Evolutionary conservation across 192 early-diverging fungal species (phyloP), one percentile per base, ranked within the genome.

Genomic region (Lunasporangiospora selenospora): DNA sequence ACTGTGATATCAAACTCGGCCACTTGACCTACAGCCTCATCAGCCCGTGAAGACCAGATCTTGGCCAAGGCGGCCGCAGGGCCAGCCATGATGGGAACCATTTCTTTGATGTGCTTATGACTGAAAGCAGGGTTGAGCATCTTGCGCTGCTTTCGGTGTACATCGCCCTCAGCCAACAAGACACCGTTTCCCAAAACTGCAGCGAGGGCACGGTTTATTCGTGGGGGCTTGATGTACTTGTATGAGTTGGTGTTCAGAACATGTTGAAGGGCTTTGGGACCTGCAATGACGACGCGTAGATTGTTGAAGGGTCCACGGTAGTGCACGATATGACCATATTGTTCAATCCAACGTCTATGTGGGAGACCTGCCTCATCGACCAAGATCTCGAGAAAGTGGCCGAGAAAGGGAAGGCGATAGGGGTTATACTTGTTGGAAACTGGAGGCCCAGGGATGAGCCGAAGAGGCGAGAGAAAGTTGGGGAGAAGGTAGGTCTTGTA

Each of bases 121-220:
- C 58, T 56, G 32, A 87, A 87, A 12, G 82, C 80, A 5, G 85
- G 85, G 51, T 84, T 84, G 11, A 87, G 42, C 78, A 85, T 77
- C 50, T 84, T 85, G 31, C 85, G 75, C 43, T 87, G 85, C 30
- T 59, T 60, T 41, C 48, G 53, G 59, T 87, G 85, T 6, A 26
- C 76, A 38, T 67, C 76, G 1, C 85, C 85, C 48, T 87, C 85
- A 4, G 80, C 70, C 8, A 87, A 54, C 29, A 87, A 38, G 9
- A 87, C 45, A 13, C 84, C 84, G 32, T 69, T 43, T 18, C 85
- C 84, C 21, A 85, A 29, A 7, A 84, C 49, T 37, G 52, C 38
- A 3, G 64, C 53, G 19, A 85, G 18, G 24, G 79, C 40, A n/a
- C 44, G 46, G 3, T 53, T 34, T 9, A 65, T 31, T 4, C 58